Base-by-base conservation (phyloP, 1,284 basidiomycete genomes). In the Nidula niveotomentosa region DNA sequence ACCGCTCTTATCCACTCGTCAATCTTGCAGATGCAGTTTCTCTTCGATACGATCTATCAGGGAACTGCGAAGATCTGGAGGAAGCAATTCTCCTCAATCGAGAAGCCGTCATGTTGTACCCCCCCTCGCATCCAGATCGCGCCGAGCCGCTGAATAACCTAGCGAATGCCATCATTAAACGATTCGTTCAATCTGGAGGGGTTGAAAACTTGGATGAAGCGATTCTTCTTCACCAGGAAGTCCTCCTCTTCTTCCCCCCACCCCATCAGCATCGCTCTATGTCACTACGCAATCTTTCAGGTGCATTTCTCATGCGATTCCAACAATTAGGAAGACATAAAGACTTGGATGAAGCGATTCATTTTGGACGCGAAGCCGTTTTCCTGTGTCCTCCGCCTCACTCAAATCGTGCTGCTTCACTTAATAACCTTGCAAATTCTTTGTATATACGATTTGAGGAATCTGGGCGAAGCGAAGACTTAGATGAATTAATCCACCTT, bases 341-440 rank as follows among this genome's bases (percentile, higher is more conserved):
- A 2, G 58, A 62, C 34, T n/a, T 62, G 8, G 53, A 60, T 10
- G 55, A 62, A 48, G 50, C 53, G 9, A 59, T 59, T 43, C 10
- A 18, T 8, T 36, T 48, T 6, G 34, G 55, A 10, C 39, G 56
- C 30, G 49, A 58, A 49, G 57, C 49, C 8, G 9, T 46, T 18
- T 9, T 17, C 10, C 9, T 46, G 44, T 18, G 44, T 18, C 44
- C 44, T 18, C 8, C 17, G 17, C 17, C 44, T 8, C 44, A 46
- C 17, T 8, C 8, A 9, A 18, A 46, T 46, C 44, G 44, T 8
- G 17, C 17, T 10, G 8, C 17, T 17, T 10, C 17, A 10, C 44
- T 46, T 17, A 18, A 9, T 8, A 46, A 46, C 17, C 44, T 46
- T 46, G 44, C 44, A 8, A 46, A 8, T 18, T 46, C 44, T 8